Evolutionary conservation across 1,284 basidiomycete species (phyloP).

Genomic region (Trichosporon asahii): DNA sequence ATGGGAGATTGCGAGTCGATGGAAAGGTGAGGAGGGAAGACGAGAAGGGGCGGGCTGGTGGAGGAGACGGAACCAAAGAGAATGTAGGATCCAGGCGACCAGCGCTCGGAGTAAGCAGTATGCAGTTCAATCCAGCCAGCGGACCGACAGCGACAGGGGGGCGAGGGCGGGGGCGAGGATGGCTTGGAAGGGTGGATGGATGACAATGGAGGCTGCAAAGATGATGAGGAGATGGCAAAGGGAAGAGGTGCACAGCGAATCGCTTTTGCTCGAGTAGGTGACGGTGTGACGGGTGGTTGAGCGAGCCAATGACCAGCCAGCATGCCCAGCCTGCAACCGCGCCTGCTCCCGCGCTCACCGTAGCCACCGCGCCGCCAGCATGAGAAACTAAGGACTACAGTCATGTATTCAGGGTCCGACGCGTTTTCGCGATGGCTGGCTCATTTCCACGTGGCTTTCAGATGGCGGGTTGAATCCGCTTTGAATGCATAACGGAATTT

Average conservation of each 20-base stretch:
- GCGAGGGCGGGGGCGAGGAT: neutral
- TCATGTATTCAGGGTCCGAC: constrained; percentile 6
- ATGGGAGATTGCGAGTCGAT: neutral
- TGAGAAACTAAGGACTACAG: neutral
- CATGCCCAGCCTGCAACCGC: neutral
- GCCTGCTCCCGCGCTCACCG: neutral
- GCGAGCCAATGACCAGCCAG: neutral
- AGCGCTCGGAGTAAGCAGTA: neutral
- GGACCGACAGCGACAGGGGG: constrained; percentile 4
- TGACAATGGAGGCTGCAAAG: neutral
- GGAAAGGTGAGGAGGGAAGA: neutral
- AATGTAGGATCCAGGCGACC: constrained; percentile 6
- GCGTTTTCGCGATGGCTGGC: constrained; percentile 8
- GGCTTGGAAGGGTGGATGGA: constrained; percentile 6
- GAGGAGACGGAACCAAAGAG: neutral
- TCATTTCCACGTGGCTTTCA: neutral
- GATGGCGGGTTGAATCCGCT: constrained; percentile 1
- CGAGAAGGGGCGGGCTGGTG: neutral
- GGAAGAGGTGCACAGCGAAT: neutral
- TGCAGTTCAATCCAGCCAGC: constrained; percentile 4
- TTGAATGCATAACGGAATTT: neutral
- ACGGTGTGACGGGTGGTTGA: neutral
- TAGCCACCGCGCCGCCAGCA: neutral
- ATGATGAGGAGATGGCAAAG: constrained; percentile 5
- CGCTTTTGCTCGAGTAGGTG: constrained; percentile 3